A percentile compares a stretch with the other conserved stretches of the same genome.
Evolutionary conservation across 106 monocot genomes (phyloP).

Genomic region (Dactylorhiza incarnata): DNA sequence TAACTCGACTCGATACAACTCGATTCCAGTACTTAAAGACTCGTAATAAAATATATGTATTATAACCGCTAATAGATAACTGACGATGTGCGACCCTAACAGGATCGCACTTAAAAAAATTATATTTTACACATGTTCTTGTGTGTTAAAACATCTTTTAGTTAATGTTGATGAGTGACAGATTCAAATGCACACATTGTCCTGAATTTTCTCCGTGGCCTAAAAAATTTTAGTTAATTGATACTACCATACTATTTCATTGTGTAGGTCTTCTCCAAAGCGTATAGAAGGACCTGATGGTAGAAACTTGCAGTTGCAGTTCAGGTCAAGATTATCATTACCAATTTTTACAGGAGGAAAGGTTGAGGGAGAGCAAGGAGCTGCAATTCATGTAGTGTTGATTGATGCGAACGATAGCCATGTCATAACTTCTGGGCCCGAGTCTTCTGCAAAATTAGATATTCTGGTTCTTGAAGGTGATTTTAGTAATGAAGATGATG

Average conservation of each 20-base stretch:
- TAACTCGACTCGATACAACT: no score
- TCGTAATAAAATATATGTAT: no score
- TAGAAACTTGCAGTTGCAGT: conserved; percentile 37
- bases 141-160: not conserved
- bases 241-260: not conserved
- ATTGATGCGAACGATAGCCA: conserved; percentile 28
- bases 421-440: conserved; percentile 32
- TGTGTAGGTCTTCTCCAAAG: conserved; percentile 29
- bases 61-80: no score
- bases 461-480: conserved; percentile 33
- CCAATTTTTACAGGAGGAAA: conserved; percentile 41
- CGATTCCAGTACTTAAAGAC: no score
- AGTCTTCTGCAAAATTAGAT: conserved; percentile 33
- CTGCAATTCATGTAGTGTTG: conserved; percentile 43
- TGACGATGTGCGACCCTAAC: no score
- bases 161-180: not conserved
- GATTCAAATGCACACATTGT: not conserved
- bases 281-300: conserved; percentile 36
- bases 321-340: conserved; percentile 29
- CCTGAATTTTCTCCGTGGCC: not conserved
- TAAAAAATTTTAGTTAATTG: not conserved
- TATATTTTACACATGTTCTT: not conserved
- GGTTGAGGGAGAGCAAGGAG: conserved; percentile 41
- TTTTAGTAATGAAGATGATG: conserved; percentile 34
- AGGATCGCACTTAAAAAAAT: not conserved